Base-by-base conservation (phyloP, 345 rosid species). In the Citrus reticulata region DNA sequence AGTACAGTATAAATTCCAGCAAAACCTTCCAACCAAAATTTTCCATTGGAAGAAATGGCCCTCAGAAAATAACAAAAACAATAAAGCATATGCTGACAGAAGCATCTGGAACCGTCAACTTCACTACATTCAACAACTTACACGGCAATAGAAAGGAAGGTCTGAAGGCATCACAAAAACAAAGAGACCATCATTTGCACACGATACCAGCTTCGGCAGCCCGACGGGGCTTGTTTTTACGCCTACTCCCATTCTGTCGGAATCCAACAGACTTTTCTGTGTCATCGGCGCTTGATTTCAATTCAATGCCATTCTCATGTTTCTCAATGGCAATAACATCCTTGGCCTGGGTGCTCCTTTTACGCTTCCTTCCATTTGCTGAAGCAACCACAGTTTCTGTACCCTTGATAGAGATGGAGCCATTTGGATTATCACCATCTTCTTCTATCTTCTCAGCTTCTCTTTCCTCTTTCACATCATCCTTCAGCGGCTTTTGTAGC, bases 151-250 rank as follows among this genome's bases (percentile, higher is more conserved):
- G 62, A 59, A 71, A 73, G 51, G 57, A 63, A 39, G 55, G 27
- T 25, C 61, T 7, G 67, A 72, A 66, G 35, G 58, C 78, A 76
- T 30, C 25, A 11, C 30, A 73, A 34, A 76, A 42, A 63, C 40
- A 74, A 72, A 77, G 30, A 27, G 61, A 55, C 73, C 74, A 60
- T 87, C 89, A 89, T 73, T 85, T 83, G 91, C 92, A 90, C 70
- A 89, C 91, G 22, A 91, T 90, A 4, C 90, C 93, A 76, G 89
- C 95, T 86, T 91, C 97, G 66, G 95, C 97, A 77, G 97, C 95
- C 35, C 95, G 80, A 39, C 92, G 86, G 7, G 95, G 94, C 82
- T 86, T 93, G 87, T 79, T 93, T 87, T 93, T 93, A 79, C 94
- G 85, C 78, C 95, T 77, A 73, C 90, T 93, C 66, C 93, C 89